Conservation (phyloP, 2,329 filamentous ascomycete genomes). For the Pyricularia grisea region DNA sequence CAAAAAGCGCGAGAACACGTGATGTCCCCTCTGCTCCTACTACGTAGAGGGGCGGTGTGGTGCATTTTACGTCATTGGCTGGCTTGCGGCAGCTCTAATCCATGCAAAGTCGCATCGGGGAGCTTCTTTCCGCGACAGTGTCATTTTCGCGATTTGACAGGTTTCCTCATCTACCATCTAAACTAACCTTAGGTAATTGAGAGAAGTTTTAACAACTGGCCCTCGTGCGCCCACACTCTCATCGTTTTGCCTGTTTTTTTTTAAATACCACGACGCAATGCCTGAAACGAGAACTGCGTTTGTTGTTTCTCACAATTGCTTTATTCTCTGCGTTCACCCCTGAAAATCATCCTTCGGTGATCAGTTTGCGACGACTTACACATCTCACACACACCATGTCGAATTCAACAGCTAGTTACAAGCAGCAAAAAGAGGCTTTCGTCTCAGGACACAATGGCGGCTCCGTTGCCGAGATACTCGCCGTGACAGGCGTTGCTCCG, state of each 20-base stretch:
- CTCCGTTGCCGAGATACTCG: constrained; percentile 74
- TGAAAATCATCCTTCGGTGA: background rate
- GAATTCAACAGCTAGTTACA: constrained; percentile 54
- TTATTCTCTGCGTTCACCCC: background rate
- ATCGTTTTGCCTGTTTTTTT: background rate
- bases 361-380: background rate
- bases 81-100: background rate
- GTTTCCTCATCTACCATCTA: constrained; percentile 1
- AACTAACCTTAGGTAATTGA: no score
- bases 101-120: background rate
- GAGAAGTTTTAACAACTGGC: background rate
- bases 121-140: background rate
- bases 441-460: constrained; percentile 87
- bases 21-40: background rate
- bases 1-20: background rate
- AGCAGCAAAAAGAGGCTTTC: constrained; percentile 87
- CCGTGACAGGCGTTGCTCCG: constrained; percentile 74
- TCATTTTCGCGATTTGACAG: constrained; percentile 6
- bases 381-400: no score
- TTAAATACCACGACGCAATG: background rate
- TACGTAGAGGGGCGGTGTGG: background rate
- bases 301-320: background rate
- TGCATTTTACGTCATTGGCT: background rate
- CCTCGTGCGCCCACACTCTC: background rate
- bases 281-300: background rate